Evolutionary conservation across 331 rosid species (phyloP).

Genomic region (Arachis monticola): DNA sequence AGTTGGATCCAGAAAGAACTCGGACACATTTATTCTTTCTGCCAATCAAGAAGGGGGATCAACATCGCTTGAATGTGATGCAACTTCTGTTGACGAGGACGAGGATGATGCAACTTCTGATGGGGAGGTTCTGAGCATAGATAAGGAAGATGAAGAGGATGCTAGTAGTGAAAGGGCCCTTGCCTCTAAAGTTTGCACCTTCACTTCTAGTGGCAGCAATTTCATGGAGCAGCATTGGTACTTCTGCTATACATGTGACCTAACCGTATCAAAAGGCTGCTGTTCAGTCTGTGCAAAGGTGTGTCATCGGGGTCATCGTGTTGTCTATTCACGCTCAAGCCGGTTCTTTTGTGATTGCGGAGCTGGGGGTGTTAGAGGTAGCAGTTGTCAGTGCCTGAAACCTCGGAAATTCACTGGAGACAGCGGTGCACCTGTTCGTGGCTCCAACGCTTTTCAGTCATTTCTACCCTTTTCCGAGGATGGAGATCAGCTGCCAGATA

Average conservation of each 20-base stretch:
- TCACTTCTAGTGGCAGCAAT: constrained; percentile 99
- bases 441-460: constrained; percentile 70
- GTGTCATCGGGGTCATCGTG: constrained; percentile 99
- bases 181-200: constrained; percentile 98
- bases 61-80: constrained; percentile 90
- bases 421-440: constrained; percentile 67
- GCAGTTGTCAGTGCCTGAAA: constrained; percentile 93
- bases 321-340: constrained; percentile 99
- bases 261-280: constrained; percentile 96
- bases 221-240: constrained; percentile 99
- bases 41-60: constrained; percentile 85
- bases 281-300: constrained; percentile 99
- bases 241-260: constrained; percentile 97
- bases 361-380: constrained; percentile 99
- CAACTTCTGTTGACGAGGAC: constrained; percentile 92
- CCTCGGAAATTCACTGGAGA: constrained; percentile 90
- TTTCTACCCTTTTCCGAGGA: constrained; percentile 82
- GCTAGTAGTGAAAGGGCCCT: constrained; percentile 90
- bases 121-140: constrained; percentile 97
- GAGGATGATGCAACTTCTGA: constrained; percentile 99
- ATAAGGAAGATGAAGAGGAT: constrained; percentile 97
- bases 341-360: constrained; percentile 99
- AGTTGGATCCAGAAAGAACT: constrained; percentile 76
- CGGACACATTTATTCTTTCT: constrained; percentile 77
- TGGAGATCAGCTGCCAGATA: constrained; percentile 90